Evolutionary conservation across 352 stramenopile species (phyloP), one percentile per base, ranked within the genome.

Genomic region (Pseudoperonospora humuli): DNA sequence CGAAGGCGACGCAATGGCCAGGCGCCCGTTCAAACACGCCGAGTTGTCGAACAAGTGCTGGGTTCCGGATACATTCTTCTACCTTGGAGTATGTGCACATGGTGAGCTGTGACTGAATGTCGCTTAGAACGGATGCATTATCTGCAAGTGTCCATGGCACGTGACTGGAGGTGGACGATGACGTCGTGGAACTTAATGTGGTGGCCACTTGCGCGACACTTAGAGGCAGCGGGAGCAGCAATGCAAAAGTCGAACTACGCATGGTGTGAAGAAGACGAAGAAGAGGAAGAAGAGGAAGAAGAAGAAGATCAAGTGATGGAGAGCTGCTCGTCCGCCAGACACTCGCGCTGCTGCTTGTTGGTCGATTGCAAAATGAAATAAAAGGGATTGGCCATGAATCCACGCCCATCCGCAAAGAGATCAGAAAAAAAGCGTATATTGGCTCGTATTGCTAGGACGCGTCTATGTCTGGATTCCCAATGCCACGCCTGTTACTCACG

Each of bases 81-180:
- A 61, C 66, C 21, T 79, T 79, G 15, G 74, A 80, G 51, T 82
- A 86, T 37, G 46, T 79, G 61, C 74, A 85, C 56, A 57, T 70
- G 36, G 64, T 67, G 7, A 81, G 57, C 32, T 76, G 42, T n/a
- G 47, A 32, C n/a, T 52, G 18, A 28, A 74, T 38, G 13, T 49
- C 14, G 14, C 49, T 53, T 14, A 79, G 33, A 4, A 54, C 35
- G 13, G 58, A 72, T 10, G 35, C 47, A 17, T 76, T 79, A 27
- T 74, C 63, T 1, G 63, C 56, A 17, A 75, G 56, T 4, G 51
- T 71, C 45, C 57, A 73, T 13, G 67, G 64, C 8, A 73, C 54
- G 14, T 52, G 36, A 28, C 40, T 68, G 14, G 52, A 61, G 37
- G 40, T 39, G 33, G 49, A 62, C 18, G 42, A 39, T n/a, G 32